A percentile compares a stretch with the other conserved stretches of the same genome.
These are phyloP conservation scores for Saccharomyces hybrid DNA, from an alignment of 1,139 yeast species.

Conservation along the genomic window DNA sequence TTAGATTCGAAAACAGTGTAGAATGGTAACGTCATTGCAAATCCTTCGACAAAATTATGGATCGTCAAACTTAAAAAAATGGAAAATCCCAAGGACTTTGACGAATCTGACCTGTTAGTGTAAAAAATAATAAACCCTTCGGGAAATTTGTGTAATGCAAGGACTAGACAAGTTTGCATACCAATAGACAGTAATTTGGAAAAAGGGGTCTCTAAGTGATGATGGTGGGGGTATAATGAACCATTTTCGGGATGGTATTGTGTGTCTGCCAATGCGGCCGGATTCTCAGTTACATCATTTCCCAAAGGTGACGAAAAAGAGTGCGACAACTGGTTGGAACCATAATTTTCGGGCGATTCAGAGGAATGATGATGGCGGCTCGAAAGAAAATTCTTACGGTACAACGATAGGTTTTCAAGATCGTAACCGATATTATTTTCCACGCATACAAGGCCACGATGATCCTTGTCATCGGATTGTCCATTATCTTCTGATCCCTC, in stretches of 20 bases:
- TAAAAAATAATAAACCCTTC: conserved; percentile 81
- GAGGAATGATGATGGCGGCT: conserved; percentile 5
- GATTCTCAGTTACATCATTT: neutral
- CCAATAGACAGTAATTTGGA: conserved; percentile 79
- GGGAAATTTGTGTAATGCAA: conserved; percentile 84
- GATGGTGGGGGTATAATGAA: conserved; percentile 52
- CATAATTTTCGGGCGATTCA: neutral
- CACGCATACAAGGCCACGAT: conserved; percentile 23
- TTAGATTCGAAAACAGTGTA: conserved; percentile 65
- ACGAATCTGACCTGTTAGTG: conserved; percentile 23
- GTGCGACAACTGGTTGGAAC: neutral
- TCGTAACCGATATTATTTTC: conserved; percentile 33
- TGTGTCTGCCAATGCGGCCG: neutral
- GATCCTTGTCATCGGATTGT: neutral
- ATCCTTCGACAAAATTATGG: conserved; percentile 94
- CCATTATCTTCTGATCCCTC: neutral
- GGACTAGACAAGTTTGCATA: conserved; percentile 80
- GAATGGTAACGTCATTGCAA: conserved; percentile 85
- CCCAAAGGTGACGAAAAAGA: neutral
- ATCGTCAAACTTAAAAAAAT: conserved; percentile 78
- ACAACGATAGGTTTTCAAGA: conserved; percentile 29
- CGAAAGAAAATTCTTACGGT: conserved; percentile 25
- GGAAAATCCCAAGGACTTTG: conserved; percentile 68
- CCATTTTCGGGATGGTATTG: neutral
- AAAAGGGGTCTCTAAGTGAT: conserved; percentile 69